These are phyloP conservation scores for Magnolia officinalis DNA, from an alignment of 164 flowering plant species.

Conservation along the genomic window DNA sequence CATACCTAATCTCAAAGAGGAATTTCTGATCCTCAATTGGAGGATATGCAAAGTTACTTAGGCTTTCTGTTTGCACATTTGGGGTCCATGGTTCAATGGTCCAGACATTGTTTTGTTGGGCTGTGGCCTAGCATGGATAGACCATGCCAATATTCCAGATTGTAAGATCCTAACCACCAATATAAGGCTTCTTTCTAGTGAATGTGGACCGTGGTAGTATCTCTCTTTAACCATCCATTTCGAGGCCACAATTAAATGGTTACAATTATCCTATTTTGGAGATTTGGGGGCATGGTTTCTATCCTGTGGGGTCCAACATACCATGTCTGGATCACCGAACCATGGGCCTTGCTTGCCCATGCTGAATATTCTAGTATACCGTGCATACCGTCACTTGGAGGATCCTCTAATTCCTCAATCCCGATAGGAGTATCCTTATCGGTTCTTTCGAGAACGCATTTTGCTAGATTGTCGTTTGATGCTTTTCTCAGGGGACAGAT, in stretches of 20 bases:
- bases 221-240: neutral
- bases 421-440: too few species aligned
- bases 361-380: neutral
- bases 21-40: neutral
- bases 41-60: neutral
- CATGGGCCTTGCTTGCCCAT: neutral
- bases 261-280: neutral
- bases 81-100: neutral
- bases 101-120: neutral
- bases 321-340: too few species aligned
- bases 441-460: too few species aligned
- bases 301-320: too few species aligned
- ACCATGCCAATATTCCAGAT: neutral
- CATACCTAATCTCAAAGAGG: too few species aligned
- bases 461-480: neutral
- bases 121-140: neutral
- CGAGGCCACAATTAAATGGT: too few species aligned
- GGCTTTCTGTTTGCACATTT: neutral
- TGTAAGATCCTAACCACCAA: neutral
- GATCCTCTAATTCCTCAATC: too few species aligned
- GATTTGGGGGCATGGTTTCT: too few species aligned
- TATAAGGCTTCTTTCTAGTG: neutral
- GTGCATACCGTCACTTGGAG: neutral
- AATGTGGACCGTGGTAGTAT: neutral
- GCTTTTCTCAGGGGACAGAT: conserved; percentile 31